Evolutionary conservation across 495 filamentous ascomycete species (phyloP).

Genomic region (Venustampulla echinocandica): DNA sequence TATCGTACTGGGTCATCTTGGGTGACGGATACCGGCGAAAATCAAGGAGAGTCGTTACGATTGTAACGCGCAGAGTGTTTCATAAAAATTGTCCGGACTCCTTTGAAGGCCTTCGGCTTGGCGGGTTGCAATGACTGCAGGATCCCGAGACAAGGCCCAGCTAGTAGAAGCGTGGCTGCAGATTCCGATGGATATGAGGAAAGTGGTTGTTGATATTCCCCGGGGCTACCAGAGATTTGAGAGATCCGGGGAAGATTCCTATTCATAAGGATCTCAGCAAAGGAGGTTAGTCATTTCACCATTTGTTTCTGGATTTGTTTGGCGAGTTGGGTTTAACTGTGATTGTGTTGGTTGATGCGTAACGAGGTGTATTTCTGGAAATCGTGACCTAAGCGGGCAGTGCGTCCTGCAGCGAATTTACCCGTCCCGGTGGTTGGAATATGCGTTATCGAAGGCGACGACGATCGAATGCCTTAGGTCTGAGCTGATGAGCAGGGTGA

Average conservation of each 20-base stretch:
- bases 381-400: too few relatives aligned
- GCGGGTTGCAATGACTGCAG: conserved; percentile 6
- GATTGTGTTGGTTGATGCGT: too few relatives aligned
- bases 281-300: too few relatives aligned
- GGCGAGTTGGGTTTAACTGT: too few relatives aligned
- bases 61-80: neutral
- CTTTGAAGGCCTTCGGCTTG: neutral
- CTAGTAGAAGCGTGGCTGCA: neutral
- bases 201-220: neutral
- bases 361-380: too few relatives aligned
- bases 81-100: neutral
- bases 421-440: too few relatives aligned
- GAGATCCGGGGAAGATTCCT: too few relatives aligned
- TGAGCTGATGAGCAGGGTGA: neutral
- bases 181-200: neutral
- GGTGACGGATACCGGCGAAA: neutral
- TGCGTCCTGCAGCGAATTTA: too few relatives aligned
- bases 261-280: too few relatives aligned
- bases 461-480: neutral
- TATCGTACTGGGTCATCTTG: conserved; percentile 34
- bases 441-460: too few relatives aligned
- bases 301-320: too few relatives aligned
- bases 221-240: neutral
- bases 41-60: neutral
- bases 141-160: conserved; percentile 7